A percentile compares a stretch with the other conserved stretches of the same genome.
Conservation (phyloP, 192 early-diverging fungal species). For the Geranomyces variabilis region DNA sequence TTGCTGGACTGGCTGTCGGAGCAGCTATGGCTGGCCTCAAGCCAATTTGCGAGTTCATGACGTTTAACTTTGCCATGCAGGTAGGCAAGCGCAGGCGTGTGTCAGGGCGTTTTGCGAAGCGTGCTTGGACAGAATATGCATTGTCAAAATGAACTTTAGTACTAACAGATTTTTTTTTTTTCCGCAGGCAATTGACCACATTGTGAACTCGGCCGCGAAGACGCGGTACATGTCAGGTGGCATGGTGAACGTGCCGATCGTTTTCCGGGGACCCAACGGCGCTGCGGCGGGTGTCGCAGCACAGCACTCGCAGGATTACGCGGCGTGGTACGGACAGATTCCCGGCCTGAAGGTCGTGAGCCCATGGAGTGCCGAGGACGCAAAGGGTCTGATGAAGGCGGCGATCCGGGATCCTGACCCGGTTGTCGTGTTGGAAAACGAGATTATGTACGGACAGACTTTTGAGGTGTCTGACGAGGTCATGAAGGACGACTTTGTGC, state of each 20-base stretch:
- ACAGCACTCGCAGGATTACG: conserved; percentile 98
- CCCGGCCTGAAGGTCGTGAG: conserved; percentile 95
- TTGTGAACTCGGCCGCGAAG: conserved; percentile 99
- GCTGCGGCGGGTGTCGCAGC: conserved; percentile 96
- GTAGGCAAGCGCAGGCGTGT: conserved; percentile 45
- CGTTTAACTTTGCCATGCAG: conserved; percentile 99
- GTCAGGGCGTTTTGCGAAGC: too few relatives aligned
- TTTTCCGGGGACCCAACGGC: conserved; percentile 99
- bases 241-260: conserved; percentile 84
- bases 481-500: conserved; percentile 75
- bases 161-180: not conserved
- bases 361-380: conserved; percentile 95
- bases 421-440: conserved; percentile 95
- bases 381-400: conserved; percentile 96
- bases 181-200: conserved; percentile 90
- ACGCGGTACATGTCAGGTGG: conserved; percentile 98
- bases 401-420: conserved; percentile 98
- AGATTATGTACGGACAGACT: conserved; percentile 93
- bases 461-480: conserved; percentile 84
- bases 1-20: conserved; percentile 94
- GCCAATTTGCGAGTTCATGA: conserved; percentile 99
- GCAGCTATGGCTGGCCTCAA: conserved; percentile 90
- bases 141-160: too few relatives aligned
- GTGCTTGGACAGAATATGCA: too few relatives aligned
- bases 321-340: conserved; percentile 97